A percentile compares a stretch with the other conserved stretches of the same genome.
These are phyloP conservation scores for Ogataea salicorniae DNA, from an alignment of 805 yeast genomes.

Conservation along the genomic window DNA sequence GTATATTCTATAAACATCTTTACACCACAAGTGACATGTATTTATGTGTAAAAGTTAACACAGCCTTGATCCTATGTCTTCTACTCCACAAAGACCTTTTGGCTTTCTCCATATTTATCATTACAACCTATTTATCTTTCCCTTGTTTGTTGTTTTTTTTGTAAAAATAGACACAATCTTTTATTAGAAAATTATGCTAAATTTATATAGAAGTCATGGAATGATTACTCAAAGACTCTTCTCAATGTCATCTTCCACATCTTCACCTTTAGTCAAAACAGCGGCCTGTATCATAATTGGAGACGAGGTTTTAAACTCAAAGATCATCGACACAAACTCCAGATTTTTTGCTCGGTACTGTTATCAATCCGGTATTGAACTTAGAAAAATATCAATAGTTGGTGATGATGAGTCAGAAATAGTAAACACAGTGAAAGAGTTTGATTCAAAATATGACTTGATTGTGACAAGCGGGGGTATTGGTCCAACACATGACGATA, in stretches of 20 bases:
- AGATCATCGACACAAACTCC: slow-evolving; percentile 76
- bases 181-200: no score
- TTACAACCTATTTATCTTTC: no score
- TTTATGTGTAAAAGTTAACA: no score
- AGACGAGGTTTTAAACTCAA: slow-evolving; percentile 84
- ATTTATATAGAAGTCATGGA: no score
- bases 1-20: no score
- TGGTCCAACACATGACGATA: slow-evolving; percentile 90
- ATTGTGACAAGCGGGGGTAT: slow-evolving; percentile 70
- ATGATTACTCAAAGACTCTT: not conserved
- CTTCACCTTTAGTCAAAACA: slow-evolving; percentile 17
- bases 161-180: no score
- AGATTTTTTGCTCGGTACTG: slow-evolving; percentile 65
- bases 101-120: no score
- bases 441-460: slow-evolving; percentile 53
- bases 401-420: slow-evolving; percentile 75
- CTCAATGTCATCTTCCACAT: not conserved
- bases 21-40: no score
- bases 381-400: slow-evolving; percentile 62
- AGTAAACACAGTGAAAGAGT: slow-evolving; percentile 41
- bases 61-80: no score
- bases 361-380: slow-evolving; percentile 60
- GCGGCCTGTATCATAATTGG: slow-evolving; percentile 67
- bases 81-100: no score
- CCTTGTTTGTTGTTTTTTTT: no score